Conservation (phyloP, 2,329 filamentous ascomycete genomes). For the Colletotrichum godetiae region DNA sequence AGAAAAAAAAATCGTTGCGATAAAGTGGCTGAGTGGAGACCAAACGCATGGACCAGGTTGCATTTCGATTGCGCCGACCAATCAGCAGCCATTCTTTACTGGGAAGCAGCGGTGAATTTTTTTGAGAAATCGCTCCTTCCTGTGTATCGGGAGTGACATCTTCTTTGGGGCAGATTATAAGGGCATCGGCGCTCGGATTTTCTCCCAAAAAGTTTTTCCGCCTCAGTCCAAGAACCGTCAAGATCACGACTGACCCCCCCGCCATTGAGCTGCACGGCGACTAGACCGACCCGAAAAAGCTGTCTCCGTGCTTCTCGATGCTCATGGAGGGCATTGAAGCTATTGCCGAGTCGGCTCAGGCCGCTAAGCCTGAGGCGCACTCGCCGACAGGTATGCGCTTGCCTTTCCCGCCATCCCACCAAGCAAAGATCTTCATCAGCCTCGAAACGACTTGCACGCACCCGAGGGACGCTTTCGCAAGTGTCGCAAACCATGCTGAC, state of each 20-base stretch:
- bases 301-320: slow-evolving; percentile 30
- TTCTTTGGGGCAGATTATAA: slow-evolving; percentile 54
- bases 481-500: slow-evolving; percentile 40
- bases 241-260: slow-evolving; percentile 13
- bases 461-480: slow-evolving; percentile 1
- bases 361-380: slow-evolving; percentile 47
- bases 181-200: slow-evolving; percentile 46
- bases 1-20: slow-evolving; percentile 29
- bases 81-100: neutral
- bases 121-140: slow-evolving; percentile 48
- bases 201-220: slow-evolving; percentile 57
- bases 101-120: slow-evolving; percentile 37
- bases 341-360: slow-evolving; percentile 55
- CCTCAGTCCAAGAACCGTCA: slow-evolving; percentile 39
- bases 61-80: neutral
- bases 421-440: slow-evolving; percentile 30
- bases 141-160: slow-evolving; percentile 52
- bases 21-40: slow-evolving; percentile 22
- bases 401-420: slow-evolving; percentile 11
- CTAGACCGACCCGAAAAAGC: slow-evolving; percentile 15
- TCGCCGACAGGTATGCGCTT: slow-evolving; percentile 49
- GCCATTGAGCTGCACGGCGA: slow-evolving; percentile 26
- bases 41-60: slow-evolving; percentile 2
- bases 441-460: slow-evolving; percentile 20
- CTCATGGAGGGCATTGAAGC: slow-evolving; percentile 43